Base-by-base conservation (phyloP, 257 asterid genomes). In the Thymus quinquecostatus region DNA sequence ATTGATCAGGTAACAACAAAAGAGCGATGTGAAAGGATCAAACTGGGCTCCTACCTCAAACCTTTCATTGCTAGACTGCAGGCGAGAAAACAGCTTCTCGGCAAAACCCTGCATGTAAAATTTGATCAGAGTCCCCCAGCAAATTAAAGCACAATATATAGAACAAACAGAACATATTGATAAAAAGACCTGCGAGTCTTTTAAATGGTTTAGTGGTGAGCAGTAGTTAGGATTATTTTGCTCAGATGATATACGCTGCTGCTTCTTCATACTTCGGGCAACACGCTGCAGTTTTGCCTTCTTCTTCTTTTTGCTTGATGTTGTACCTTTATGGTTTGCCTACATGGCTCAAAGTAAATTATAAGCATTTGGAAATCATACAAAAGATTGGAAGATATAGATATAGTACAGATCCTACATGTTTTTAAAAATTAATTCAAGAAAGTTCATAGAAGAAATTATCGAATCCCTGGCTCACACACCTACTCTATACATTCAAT, bases 231-330 rank as follows among this genome's bases (percentile, higher is more conserved):
- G 51, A 74, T 70, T 75, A 68, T 60, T 83, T 54, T 82, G 87
- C 77, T 83, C 89, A 12, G 96, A 83, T 78, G 92, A 86, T 63
- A 75, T 10, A 11, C 97, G 90, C 71, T 95, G 96, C 86, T 92
- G 95, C 89, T 86, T 95, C 86, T 95, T 95, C 96, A 95, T 83
- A 77, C 92, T 89, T 57, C 96, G 93, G n/a, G 88, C 83, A 57
- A 64, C 88, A 66, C 99, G 98, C 87, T 88, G 85, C 83, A 91
- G 80, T 81, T 95, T 95, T 51, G 98, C 97, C 83, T 89, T 84
- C 92, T 95, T 95, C 88, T 95, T 95, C 95, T 88, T 95, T 83
- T 92, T 95, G 87, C 99, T 95, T 59, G 99, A 75, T 64, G 87
- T 60, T 58, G 99, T 95, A 65, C 99, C 99, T 83, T 88, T 88